Evolutionary conservation across 2,329 filamentous ascomycete species (phyloP).

Genomic region (Aspergillus persii): DNA sequence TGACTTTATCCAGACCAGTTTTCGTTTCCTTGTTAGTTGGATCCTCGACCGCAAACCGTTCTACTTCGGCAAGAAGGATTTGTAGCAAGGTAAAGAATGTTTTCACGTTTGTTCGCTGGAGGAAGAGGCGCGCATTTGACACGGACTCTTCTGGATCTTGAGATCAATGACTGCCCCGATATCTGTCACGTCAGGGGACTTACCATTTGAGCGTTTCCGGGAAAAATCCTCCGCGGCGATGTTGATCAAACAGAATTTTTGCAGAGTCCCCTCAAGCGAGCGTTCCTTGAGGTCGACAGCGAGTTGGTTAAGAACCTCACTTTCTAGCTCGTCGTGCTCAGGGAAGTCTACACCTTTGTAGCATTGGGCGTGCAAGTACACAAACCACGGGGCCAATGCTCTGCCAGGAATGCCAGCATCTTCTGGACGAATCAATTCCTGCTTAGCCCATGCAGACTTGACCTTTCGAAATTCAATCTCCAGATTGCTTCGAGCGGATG

Average conservation of each 20-base stretch:
- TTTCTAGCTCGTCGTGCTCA: conserved; percentile 77
- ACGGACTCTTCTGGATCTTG: conserved; percentile 49
- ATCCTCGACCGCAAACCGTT: conserved; percentile 54
- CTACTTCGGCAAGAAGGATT: conserved; percentile 67
- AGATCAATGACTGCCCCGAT: conserved; percentile 14
- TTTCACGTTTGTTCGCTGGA: conserved; percentile 73
- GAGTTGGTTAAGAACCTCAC: conserved; percentile 77
- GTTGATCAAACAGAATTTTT: conserved; percentile 81
- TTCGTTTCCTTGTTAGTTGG: conserved; percentile 41
- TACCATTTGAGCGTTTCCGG: conserved; percentile 59
- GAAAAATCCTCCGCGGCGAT: conserved; percentile 79
- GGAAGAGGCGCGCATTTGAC: conserved; percentile 52
- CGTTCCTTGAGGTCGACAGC: conserved; percentile 69
- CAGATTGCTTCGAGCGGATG: conserved; percentile 72
- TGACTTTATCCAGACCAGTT: conserved; percentile 50
- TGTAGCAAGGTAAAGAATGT: conserved; percentile 72
- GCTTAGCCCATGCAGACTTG: conserved; percentile 55
- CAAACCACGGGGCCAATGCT: conserved; percentile 75
- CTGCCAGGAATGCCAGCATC: conserved; percentile 51
- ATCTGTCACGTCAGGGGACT: conserved; percentile 18
- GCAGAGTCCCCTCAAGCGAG: conserved; percentile 62
- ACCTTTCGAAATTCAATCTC: conserved; percentile 74
- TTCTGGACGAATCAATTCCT: conserved; percentile 49
- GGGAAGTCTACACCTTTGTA: conserved; percentile 73
- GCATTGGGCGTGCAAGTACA: conserved; percentile 80